These are phyloP conservation scores for Carex kokanica DNA, from an alignment of 176 grass and related monocot genomes.

Conservation along the genomic window DNA sequence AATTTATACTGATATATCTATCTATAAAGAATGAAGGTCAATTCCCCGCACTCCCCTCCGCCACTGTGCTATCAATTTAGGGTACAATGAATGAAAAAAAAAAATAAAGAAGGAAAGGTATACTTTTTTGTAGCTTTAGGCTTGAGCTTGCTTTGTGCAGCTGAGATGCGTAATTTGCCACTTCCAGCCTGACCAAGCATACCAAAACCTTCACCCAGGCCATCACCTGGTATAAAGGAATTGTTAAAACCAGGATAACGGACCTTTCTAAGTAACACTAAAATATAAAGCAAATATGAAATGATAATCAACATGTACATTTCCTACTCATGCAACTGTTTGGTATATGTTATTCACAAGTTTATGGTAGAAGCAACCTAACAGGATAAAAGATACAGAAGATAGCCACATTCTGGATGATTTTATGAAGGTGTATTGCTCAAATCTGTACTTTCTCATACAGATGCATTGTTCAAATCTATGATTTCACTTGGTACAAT, in stretches of 20 bases:
- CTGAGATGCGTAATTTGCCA: conserved; percentile 70
- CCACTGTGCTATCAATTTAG: not conserved
- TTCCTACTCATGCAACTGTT: not conserved
- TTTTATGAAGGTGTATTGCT: not conserved
- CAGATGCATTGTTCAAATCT: not conserved
- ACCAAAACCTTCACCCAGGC: conserved; percentile 77
- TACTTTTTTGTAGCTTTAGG: conserved; percentile 78
- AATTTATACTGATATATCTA: no score
- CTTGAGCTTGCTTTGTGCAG: conserved; percentile 55
- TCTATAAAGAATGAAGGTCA: not conserved
- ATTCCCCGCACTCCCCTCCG: no score
- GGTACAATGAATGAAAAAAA: not conserved
- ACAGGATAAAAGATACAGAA: not conserved
- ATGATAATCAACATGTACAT: not conserved
- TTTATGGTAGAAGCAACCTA: not conserved
- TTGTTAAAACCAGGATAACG: not conserved
- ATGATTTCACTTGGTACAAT: not conserved
- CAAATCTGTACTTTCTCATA: not conserved
- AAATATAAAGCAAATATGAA: not conserved
- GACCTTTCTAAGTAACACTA: not conserved
- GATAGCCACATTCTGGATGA: not conserved
- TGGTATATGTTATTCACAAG: not conserved
- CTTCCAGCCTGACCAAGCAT: conserved; percentile 96
- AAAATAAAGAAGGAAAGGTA: conserved; percentile 18
- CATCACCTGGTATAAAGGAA: conserved; percentile 58